These are phyloP conservation scores for Blastocystis sp. DNA, from an alignment of 352 stramenopile species.

Conservation along the genomic window DNA sequence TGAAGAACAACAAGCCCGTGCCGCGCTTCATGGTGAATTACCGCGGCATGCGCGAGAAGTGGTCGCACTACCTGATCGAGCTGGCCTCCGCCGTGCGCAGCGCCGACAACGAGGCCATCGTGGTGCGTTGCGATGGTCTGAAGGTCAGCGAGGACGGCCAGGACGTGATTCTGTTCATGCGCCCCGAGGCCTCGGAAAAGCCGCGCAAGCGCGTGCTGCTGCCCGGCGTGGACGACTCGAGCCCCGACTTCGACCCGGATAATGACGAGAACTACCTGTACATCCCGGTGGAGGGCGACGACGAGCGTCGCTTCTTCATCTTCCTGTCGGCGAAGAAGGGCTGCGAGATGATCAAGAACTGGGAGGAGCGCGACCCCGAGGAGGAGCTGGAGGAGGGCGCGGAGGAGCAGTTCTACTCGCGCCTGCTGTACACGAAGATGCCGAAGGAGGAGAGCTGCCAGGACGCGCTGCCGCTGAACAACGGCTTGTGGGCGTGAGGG, in stretches of 20 bases:
- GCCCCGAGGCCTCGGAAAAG: slow-evolving; percentile 67
- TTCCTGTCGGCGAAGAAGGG: slow-evolving; percentile 60
- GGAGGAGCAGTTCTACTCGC: background rate
- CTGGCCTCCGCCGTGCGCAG: slow-evolving; percentile 9
- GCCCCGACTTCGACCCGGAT: slow-evolving; percentile 30
- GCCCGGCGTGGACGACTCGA: slow-evolving; percentile 18
- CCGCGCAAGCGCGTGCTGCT: slow-evolving; percentile 25
- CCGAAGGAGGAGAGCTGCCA: slow-evolving; percentile 61
- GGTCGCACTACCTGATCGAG: slow-evolving; percentile 64
- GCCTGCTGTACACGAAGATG: slow-evolving; percentile 50
- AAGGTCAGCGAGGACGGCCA: slow-evolving; percentile 51
- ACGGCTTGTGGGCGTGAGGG: slow-evolving; percentile 21
- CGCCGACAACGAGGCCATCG: slow-evolving; percentile 18
- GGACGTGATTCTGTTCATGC: slow-evolving; percentile 61
- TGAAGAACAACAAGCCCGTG: slow-evolving; percentile 53
- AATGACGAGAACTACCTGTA: slow-evolving; percentile 53
- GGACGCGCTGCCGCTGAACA: slow-evolving; percentile 62
- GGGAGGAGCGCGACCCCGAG: slow-evolving; percentile 55
- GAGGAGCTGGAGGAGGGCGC: slow-evolving; percentile 28
- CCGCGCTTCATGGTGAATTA: slow-evolving; percentile 67
- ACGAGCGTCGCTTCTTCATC: slow-evolving; percentile 61
- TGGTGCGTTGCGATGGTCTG: slow-evolving; percentile 64
- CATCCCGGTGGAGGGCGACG: slow-evolving; percentile 29
- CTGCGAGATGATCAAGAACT: slow-evolving; percentile 52
- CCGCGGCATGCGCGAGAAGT: slow-evolving; percentile 67